Evolutionary conservation across 2,329 filamentous ascomycete genomes (phyloP), one percentile per base, ranked within the genome.

Genomic region (Stemphylium beticola): DNA sequence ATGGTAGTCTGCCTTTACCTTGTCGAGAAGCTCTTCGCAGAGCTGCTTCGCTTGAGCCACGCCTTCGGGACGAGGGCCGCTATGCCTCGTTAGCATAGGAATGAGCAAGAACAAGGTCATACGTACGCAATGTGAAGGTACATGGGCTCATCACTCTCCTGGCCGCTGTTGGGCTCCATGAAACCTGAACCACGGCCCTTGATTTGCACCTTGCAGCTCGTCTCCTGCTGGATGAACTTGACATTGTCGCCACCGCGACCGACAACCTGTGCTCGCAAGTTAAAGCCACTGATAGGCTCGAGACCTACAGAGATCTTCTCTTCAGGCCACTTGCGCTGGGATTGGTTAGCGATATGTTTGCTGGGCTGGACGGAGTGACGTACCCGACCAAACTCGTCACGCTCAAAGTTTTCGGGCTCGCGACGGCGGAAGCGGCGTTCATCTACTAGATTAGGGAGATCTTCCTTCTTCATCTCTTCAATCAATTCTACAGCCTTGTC

Each of bases 171-270:
- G 41, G 89, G 87, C 74, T 99, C 95, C 70, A 96, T 87, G 73
- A 96, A 99, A 12, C 95, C 95, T 48, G 93, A 98, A 34, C 93
- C 93, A 60, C 91, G 91, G 15, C 95, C 95, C 75, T 99, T 99
- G 79, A 99, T 99, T 76, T 99, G 95, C 22, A 99, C 95, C 66
- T 93, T 91, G 75, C 95, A 98, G 58, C 91, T 85, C 12, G 95
- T 98, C 77, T 96, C 92, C 72, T 93, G 88, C 77, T 98, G 95
- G 62, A 99, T 98, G 72, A 97, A 93, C 78, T 99, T 99, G 57
- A 99, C 95, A 72, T 98, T 97, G 38, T 91, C 90, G 56, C 95
- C 95, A 29, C 92, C 92, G 66, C 93, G 90, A 44, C 95, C 95
- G 49, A 99, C 95, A 41, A 99, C 93, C 74, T 98, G 93, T 47